Evolutionary conservation across 345 rosid species (phyloP).

Genomic region (Adansonia digitata): DNA sequence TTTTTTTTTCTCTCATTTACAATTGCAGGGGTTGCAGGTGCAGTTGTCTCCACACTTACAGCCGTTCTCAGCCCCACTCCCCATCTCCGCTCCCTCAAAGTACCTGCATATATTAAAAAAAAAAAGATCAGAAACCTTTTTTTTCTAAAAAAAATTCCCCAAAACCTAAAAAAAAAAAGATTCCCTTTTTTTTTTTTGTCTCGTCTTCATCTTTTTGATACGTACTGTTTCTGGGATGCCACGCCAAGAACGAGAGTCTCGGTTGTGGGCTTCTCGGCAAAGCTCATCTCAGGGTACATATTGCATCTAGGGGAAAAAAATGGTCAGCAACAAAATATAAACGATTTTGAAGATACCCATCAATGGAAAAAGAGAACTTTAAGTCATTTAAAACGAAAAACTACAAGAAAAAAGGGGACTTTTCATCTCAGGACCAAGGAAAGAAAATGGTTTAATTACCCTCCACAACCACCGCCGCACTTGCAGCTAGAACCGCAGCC

Average conservation of each 20-base stretch:
- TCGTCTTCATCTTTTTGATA: neutral
- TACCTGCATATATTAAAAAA: constrained; percentile 18
- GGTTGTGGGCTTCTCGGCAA: constrained; percentile 41
- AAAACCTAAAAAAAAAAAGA: neutral
- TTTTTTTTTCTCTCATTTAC: constrained; percentile 46
- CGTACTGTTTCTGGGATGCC: constrained; percentile 37
- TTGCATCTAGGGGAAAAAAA: constrained; percentile 47
- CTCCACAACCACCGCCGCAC: constrained; percentile 51
- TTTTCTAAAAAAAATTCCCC: neutral
- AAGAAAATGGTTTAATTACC: constrained; percentile 29
- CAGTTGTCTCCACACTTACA: constrained; percentile 74
- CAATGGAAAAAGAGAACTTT: neutral
- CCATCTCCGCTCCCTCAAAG: constrained; percentile 50
- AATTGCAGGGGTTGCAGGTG: constrained; percentile 82
- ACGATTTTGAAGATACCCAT: neutral
- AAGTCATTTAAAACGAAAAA: neutral
- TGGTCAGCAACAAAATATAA: too few relatives aligned
- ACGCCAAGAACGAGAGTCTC: constrained; percentile 60
- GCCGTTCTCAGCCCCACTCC: constrained; percentile 52
- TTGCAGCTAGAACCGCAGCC: constrained; percentile 59
- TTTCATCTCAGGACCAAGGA: neutral
- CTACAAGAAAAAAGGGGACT: neutral
- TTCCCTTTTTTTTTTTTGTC: too few relatives aligned
- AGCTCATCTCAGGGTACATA: constrained; percentile 61
- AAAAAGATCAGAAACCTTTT: neutral